Base-by-base conservation (phyloP, 1,139 yeast genomes). In the Diutina mesorugosa region DNA sequence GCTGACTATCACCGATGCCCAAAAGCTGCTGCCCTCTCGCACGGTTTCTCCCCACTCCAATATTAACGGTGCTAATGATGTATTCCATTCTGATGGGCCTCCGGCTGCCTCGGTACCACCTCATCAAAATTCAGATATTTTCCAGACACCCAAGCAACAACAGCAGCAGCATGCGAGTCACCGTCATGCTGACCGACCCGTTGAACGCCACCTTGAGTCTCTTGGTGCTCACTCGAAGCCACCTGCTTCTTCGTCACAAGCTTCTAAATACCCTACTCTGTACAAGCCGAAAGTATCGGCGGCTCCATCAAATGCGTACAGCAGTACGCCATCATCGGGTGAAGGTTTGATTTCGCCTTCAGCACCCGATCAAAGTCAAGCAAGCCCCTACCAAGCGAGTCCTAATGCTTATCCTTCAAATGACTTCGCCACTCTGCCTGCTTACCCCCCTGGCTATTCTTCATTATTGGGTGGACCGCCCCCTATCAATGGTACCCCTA, bases 371-470 rank as follows among this genome's bases (percentile, higher is more conserved):
- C 47, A 29, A 10, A 9, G 35, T 14, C 35, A 9, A 3, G 21
- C 18, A 8, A 51, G 55, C 32, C 54, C 46, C n/a, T 38, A 38
- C 14, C 54, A 32, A 12, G 54, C 54, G n/a, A 28, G 45, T 30
- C 46, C 54, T 8, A 16, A 16, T 26, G n/a, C 45, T 45, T 51
- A 57, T 50, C 38, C 38, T 35, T 18, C 54, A 10, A 51, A 55
- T 8, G 29, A 32, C 26, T 16, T 29, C 41, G 41, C 48, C 14
- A 46, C 26, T 35, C 46, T 35, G 45, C 45, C 30, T 4, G 55
- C 35, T 9, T 18, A 9, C 56, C n/a, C 56, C 2, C 41, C 41
- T 10, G 41, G 41, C 3, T 35, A 35, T 35, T 35, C 41, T 1
- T 35, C 41, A 35, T 35, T 35, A 35, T 35, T 35, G 41, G 14